phyloP scores from a whole-genome alignment of 352 stramenopile species.

The Globisporangium splendens region DNA sequence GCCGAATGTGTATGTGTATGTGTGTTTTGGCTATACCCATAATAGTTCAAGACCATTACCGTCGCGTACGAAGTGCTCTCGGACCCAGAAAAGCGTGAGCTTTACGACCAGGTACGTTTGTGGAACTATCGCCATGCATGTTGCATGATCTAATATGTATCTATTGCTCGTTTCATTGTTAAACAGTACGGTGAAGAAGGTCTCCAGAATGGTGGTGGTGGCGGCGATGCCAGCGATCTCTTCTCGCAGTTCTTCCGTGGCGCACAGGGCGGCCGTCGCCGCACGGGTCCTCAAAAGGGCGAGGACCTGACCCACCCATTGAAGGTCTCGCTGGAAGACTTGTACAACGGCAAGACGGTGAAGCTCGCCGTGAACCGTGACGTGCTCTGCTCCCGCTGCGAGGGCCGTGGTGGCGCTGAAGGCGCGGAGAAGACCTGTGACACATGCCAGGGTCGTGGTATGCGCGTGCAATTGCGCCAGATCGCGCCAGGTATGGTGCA shows the following conservation, averaged over 20 bases:
- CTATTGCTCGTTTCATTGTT: slow-evolving; percentile 42
- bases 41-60: slow-evolving; percentile 90
- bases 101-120: slow-evolving; percentile 72
- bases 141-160: neutral
- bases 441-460: slow-evolving; percentile 94
- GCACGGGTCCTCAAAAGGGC: slow-evolving; percentile 91
- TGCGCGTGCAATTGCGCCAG: slow-evolving; percentile 94
- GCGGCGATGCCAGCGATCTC: slow-evolving; percentile 84
- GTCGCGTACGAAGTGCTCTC: slow-evolving; percentile 97
- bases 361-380: slow-evolving; percentile 97
- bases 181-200: slow-evolving; percentile 96
- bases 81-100: slow-evolving; percentile 88
- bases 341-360: slow-evolving; percentile 99
- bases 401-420: slow-evolving; percentile 89
- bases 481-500: slow-evolving; percentile 98
- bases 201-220: slow-evolving; percentile 88
- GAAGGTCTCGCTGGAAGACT: slow-evolving; percentile 97
- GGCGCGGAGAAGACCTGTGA: slow-evolving; percentile 92
- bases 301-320: slow-evolving; percentile 94
- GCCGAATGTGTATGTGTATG: slow-evolving; percentile 10
- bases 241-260: slow-evolving; percentile 98
- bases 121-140: neutral
- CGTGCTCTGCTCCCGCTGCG: slow-evolving; percentile 85
- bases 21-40: slow-evolving; percentile 9
- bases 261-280: slow-evolving; percentile 50